A percentile compares a stretch with the other conserved stretches of the same genome.
phyloP scores from a whole-genome alignment of 805 yeast genomes.

The Metschnikowia amazonensis region DNA sequence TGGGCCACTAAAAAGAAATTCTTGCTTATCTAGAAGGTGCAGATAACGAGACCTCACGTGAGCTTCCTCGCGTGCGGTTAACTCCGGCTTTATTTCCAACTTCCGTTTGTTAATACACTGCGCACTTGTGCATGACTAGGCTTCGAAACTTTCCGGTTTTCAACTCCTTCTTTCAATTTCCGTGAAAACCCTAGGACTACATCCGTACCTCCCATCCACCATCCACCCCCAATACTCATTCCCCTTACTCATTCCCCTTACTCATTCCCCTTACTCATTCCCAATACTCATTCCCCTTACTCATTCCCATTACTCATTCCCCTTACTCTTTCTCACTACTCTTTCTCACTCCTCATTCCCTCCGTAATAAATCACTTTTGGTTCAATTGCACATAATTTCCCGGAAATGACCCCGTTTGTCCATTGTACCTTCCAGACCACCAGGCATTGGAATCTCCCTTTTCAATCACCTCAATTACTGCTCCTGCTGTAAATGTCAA shows the following conservation, averaged over 20 bases:
- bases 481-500: conserved; percentile 85
- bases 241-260: too few species aligned
- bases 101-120: background rate
- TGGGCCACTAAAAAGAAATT: background rate
- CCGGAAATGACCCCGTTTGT: conserved; percentile 89
- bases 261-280: too few species aligned
- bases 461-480: conserved; percentile 74
- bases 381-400: conserved; percentile 84
- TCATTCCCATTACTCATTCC: too few species aligned
- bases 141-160: background rate
- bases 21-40: background rate
- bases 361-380: too few species aligned
- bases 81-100: background rate
- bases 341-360: too few species aligned
- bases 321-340: too few species aligned
- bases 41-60: conserved; percentile 2
- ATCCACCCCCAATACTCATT: too few species aligned
- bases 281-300: too few species aligned
- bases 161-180: too few species aligned
- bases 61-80: background rate
- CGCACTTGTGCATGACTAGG: background rate
- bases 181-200: too few species aligned
- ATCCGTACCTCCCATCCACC: too few species aligned
- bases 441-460: conserved; percentile 93
- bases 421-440: conserved; percentile 93